phyloP scores from a whole-genome alignment of 805 yeast species.

The Kregervanrija delftensis region DNA sequence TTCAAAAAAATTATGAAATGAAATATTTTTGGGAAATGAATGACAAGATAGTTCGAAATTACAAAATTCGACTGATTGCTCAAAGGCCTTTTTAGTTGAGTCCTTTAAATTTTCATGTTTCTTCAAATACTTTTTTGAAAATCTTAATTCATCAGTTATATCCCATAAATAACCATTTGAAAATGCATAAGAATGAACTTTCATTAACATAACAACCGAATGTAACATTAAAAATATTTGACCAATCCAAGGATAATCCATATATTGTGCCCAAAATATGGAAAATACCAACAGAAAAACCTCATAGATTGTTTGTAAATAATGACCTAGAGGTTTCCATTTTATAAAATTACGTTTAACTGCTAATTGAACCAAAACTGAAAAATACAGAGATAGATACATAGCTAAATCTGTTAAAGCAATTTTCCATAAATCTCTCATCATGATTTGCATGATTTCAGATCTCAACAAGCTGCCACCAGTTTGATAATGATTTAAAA shows the following conservation, averaged over 20 bases:
- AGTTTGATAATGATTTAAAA: conserved; percentile 45
- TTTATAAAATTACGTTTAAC: conserved; percentile 37
- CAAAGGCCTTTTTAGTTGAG: conserved; percentile 28
- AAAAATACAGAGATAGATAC: conserved; percentile 63
- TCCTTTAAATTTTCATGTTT: conserved; percentile 28
- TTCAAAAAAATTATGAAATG: conserved; percentile 56
- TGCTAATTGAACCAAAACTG: conserved; percentile 50
- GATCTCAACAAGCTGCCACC: conserved; percentile 41
- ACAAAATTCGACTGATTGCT: conserved; percentile 59
- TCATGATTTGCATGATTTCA: conserved; percentile 51
- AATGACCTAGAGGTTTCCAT: conserved; percentile 67
- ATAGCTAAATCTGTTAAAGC: conserved; percentile 68
- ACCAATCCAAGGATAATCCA: conserved; percentile 81
- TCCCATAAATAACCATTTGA: conserved; percentile 87
- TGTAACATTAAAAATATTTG: conserved; percentile 80
- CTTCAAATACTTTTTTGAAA: conserved; percentile 38
- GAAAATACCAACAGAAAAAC: conserved; percentile 44
- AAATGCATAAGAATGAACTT: conserved; percentile 88
- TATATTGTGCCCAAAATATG: conserved; percentile 46
- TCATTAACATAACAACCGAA: conserved; percentile 83
- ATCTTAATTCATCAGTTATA: conserved; percentile 46
- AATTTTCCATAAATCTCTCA: conserved; percentile 55
- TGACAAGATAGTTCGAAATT: conserved; percentile 62
- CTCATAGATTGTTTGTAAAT: conserved; percentile 52
- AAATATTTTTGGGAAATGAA: conserved; percentile 70